Evolutionary conservation across 2,329 filamentous ascomycete species (phyloP).

Genomic region (Chalaropsis thielavioides): DNA sequence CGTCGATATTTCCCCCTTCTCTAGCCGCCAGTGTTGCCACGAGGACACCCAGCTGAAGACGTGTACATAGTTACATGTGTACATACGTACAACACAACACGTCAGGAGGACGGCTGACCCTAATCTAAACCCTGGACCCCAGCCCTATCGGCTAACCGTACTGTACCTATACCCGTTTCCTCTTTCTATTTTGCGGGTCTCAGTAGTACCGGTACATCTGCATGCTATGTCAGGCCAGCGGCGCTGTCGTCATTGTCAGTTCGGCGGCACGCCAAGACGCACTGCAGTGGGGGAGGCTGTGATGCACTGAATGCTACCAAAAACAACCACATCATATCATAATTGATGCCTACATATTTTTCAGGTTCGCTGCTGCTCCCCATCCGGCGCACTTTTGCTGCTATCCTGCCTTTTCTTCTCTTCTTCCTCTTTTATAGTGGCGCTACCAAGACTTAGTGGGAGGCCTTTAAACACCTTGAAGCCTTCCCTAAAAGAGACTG

Average conservation of each 20-base stretch:
- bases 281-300: background rate
- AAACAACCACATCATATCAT: background rate
- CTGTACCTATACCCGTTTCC: background rate
- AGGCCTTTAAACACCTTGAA: conserved; percentile 7
- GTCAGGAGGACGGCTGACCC: background rate
- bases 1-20: no score
- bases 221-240: background rate
- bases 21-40: no score
- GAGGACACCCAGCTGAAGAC: background rate
- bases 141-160: background rate
- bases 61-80: background rate
- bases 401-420: background rate
- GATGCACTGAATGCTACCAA: background rate
- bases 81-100: background rate
- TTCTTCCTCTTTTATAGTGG: conserved; percentile 7
- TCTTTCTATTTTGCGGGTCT: background rate
- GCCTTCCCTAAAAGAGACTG: background rate
- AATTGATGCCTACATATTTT: background rate
- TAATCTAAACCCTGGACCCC: background rate
- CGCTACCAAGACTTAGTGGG: conserved; percentile 13
- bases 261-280: no score
- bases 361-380: background rate
- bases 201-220: background rate
- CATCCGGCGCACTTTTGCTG: background rate
- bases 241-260: no score